Evolutionary conservation across 345 rosid genomes (phyloP).

Genomic region (Bruguiera sexangula): DNA sequence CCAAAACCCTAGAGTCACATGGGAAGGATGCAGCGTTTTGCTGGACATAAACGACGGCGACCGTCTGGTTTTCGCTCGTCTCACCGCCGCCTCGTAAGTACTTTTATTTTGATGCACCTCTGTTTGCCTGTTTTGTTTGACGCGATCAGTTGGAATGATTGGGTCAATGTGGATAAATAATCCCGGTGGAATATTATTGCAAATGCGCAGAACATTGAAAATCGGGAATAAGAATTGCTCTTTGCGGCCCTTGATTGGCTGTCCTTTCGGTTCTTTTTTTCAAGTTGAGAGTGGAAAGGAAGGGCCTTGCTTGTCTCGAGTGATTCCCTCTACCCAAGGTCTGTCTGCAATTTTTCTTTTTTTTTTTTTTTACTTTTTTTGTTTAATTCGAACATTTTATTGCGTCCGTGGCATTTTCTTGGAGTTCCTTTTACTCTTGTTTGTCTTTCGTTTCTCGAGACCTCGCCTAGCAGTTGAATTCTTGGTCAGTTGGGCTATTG

Average conservation of each 20-base stretch:
- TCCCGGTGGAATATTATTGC: neutral
- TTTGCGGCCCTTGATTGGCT: conserved; percentile 71
- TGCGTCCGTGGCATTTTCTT: neutral
- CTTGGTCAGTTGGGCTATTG: neutral
- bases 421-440: too few relatives aligned
- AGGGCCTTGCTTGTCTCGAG: conserved; percentile 52
- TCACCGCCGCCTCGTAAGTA: conserved; percentile 73
- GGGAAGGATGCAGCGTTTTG: conserved; percentile 91
- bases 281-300: conserved; percentile 66
- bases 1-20: conserved; percentile 55
- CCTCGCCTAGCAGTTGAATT: neutral
- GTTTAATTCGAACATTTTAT: neutral
- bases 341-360: neutral
- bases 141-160: too few relatives aligned
- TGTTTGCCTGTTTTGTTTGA: neutral
- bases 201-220: conserved; percentile 52
- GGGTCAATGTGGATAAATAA: neutral
- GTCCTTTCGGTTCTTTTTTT: conserved; percentile 78
- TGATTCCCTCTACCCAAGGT: conserved; percentile 54
- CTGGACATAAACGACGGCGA: conserved; percentile 97
- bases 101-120: neutral
- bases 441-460: neutral
- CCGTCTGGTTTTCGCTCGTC: conserved; percentile 87
- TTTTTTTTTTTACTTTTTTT: too few relatives aligned
- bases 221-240: conserved; percentile 67